These are phyloP conservation scores for Alternaria panax DNA, from an alignment of 2,329 filamentous ascomycete species.

Conservation along the genomic window DNA sequence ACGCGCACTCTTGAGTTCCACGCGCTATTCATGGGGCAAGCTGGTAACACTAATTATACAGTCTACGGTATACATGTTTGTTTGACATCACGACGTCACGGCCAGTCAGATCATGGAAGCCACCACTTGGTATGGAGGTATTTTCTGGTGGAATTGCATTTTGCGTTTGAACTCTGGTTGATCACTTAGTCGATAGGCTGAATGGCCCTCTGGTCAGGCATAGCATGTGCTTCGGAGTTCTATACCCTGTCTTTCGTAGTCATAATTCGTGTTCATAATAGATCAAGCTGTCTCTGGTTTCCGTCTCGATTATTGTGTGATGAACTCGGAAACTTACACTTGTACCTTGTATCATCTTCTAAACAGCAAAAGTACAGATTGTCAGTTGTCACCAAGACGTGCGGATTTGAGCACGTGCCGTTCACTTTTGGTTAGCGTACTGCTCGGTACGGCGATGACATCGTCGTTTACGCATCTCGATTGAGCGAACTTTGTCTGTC, in stretches of 20 bases:
- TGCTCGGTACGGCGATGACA: background rate
- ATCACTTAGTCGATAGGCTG: background rate
- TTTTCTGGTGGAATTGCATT: background rate
- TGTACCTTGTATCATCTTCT: background rate
- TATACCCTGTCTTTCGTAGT: background rate
- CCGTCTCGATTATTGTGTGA: background rate
- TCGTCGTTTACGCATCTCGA: background rate
- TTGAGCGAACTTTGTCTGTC: background rate
- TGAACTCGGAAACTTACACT: background rate
- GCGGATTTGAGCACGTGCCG: background rate
- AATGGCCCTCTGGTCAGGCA: background rate
- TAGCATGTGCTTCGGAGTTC: background rate
- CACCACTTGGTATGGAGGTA: background rate
- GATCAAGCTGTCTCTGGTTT: background rate
- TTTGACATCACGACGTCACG: background rate
- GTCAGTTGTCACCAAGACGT: background rate
- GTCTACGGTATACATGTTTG: background rate
- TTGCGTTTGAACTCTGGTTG: background rate
- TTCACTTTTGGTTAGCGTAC: background rate
- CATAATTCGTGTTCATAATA: background rate
- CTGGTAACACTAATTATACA: background rate
- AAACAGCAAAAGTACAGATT: background rate
- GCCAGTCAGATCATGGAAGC: background rate
- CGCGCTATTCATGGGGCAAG: no score
- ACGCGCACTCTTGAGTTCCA: background rate